phyloP scores from a whole-genome alignment of 2,329 filamentous ascomycete species.

The Botryotinia convoluta region DNA sequence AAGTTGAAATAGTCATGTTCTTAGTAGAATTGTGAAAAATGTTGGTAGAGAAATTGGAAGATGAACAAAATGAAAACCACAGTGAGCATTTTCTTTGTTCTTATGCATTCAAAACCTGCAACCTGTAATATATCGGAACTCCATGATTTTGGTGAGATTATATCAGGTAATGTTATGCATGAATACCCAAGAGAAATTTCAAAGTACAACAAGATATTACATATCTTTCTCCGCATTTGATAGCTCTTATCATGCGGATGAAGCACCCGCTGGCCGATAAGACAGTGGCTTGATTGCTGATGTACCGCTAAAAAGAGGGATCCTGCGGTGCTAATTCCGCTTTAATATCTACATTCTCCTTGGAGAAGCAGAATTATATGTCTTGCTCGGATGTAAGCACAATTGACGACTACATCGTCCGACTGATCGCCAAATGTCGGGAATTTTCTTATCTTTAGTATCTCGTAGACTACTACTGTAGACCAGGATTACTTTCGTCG shows the following conservation, averaged over 20 bases:
- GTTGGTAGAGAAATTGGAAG: background rate
- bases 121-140: background rate
- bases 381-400: background rate
- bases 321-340: constrained; percentile 3
- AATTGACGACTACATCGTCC: background rate
- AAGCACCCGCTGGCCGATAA: background rate
- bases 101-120: background rate
- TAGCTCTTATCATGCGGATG: background rate
- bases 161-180: background rate
- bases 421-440: background rate
- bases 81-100: background rate
- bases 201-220: too few relatives aligned
- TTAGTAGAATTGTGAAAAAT: background rate
- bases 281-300: background rate
- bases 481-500: background rate
- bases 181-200: background rate
- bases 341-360: background rate
- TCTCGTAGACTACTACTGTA: background rate
- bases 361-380: background rate
- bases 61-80: background rate
- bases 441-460: too few relatives aligned
- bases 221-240: background rate
- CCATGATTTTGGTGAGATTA: background rate
- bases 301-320: background rate
- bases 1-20: background rate